Conservation (phyloP, 2,329 filamentous ascomycete genomes). For the Fusarium sarcochroum region DNA sequence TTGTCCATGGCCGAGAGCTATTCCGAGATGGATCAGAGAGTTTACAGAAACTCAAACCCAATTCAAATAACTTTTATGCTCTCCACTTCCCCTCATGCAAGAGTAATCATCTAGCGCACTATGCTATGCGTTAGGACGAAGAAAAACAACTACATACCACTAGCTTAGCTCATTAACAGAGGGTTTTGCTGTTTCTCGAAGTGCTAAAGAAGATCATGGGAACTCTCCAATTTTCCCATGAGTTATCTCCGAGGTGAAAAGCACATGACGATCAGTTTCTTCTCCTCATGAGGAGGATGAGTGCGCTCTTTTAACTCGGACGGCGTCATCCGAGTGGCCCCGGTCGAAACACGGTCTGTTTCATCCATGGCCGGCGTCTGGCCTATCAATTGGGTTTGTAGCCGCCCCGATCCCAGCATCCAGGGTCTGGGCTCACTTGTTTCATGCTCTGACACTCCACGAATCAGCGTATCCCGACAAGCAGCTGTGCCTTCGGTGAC, state of each 20-base stretch:
- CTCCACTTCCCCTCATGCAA: slow-evolving; percentile 10
- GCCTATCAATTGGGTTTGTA: slow-evolving; percentile 47
- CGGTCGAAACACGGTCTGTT: slow-evolving; percentile 50
- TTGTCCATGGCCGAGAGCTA: too few species aligned
- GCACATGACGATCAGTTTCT: slow-evolving; percentile 17
- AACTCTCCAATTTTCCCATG: background rate
- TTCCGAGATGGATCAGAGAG: background rate
- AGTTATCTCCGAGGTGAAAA: background rate
- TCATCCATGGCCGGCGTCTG: slow-evolving; percentile 43
- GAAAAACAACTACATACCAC: background rate
- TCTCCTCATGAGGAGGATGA: slow-evolving; percentile 1
- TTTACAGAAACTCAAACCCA: background rate
- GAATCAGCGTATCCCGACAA: slow-evolving; percentile 34
- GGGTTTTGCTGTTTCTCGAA: background rate
- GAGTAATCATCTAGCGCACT: too few species aligned
- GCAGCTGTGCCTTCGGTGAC: slow-evolving; percentile 7
- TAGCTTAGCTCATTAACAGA: background rate
- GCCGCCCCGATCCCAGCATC: slow-evolving; percentile 44
- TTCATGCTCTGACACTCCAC: slow-evolving; percentile 45
- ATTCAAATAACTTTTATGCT: background rate
- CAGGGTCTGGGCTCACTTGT: slow-evolving; percentile 47
- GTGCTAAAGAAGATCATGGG: background rate
- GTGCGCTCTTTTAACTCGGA: slow-evolving; percentile 34
- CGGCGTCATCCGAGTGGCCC: slow-evolving; percentile 42
- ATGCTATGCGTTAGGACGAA: background rate